phyloP scores from a whole-genome alignment of 805 yeast species.

The Ogataea zsoltii region DNA sequence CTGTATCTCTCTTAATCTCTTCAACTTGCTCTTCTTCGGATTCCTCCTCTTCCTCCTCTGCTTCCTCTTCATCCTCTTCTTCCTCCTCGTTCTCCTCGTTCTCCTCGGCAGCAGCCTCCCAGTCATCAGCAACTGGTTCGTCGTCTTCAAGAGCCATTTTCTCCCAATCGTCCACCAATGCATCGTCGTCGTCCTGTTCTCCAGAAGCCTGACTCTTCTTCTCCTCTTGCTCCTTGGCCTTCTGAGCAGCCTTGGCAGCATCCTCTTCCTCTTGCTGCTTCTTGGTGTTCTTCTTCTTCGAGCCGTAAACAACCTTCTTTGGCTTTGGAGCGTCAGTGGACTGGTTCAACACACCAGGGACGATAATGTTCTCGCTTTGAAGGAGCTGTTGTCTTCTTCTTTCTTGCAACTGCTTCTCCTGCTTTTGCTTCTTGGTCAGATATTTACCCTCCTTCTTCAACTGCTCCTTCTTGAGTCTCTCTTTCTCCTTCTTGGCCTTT shows the following conservation, averaged over 20 bases:
- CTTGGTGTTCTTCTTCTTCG: conserved; percentile 60
- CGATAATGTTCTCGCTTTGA: conserved; percentile 67
- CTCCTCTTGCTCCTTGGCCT: conserved; percentile 18
- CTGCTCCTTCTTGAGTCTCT: conserved; percentile 82
- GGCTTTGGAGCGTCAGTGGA: conserved; percentile 40
- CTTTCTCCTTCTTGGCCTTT: conserved; percentile 79
- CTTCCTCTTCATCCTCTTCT: conserved; percentile 21
- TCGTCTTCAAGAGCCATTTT: conserved; percentile 54
- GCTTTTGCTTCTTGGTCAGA: conserved; percentile 92
- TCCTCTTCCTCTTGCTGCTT: conserved; percentile 35
- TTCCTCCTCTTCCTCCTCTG: conserved; percentile 32
- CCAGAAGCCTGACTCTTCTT: conserved; percentile 42
- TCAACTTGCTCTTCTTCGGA: conserved; percentile 33
- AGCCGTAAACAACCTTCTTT: conserved; percentile 69
- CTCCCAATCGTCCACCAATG: conserved; percentile 86
- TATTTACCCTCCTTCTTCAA: conserved; percentile 95
- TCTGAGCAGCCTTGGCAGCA: conserved; percentile 32
- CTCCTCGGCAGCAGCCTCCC: conserved; percentile 46
- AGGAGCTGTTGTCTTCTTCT: conserved; percentile 86
- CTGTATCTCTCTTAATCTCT: conserved; percentile 29
- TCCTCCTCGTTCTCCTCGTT: conserved; percentile 36
- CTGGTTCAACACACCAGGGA: conserved; percentile 64
- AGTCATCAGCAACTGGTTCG: conserved; percentile 51
- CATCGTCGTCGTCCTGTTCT: conserved; percentile 52
- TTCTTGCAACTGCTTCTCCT: conserved; percentile 81